Conservation (phyloP, 768 basidiomycete genomes). For the Coprinopsis cinerea region DNA sequence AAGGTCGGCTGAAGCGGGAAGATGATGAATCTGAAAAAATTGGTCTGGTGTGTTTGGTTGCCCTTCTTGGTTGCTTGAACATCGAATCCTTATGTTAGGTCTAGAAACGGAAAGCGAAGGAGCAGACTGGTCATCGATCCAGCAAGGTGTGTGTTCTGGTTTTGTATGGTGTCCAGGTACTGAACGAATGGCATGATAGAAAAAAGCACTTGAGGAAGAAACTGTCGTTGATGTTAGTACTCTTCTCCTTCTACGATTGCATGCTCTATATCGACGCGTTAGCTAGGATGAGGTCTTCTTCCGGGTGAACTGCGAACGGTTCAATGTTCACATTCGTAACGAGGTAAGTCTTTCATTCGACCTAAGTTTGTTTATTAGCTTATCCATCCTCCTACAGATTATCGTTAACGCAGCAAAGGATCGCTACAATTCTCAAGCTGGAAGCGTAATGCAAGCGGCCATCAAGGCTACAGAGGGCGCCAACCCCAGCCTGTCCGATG, state of each 20-base stretch:
- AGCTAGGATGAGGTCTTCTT: slow-evolving; percentile 67
- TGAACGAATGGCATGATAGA: slow-evolving; percentile 17
- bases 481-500: slow-evolving; percentile 55
- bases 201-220: slow-evolving; percentile 50
- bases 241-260: neutral
- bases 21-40: slow-evolving; percentile 70
- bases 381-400: slow-evolving; percentile 41
- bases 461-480: slow-evolving; percentile 64
- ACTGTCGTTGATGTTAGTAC: slow-evolving; percentile 61
- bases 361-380: slow-evolving; percentile 2
- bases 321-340: slow-evolving; percentile 84
- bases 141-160: slow-evolving; percentile 43
- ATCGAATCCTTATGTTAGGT: slow-evolving; percentile 16
- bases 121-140: slow-evolving; percentile 39
- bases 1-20: slow-evolving; percentile 56
- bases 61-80: neutral
- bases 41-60: slow-evolving; percentile 51
- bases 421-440: slow-evolving; percentile 74
- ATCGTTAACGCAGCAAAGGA: slow-evolving; percentile 72
- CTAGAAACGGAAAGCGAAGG: slow-evolving; percentile 62
- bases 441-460: slow-evolving; percentile 61
- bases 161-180: neutral
- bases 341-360: slow-evolving; percentile 46
- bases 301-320: slow-evolving; percentile 84
- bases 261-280: slow-evolving; percentile 11